Evolutionary conservation across 495 filamentous ascomycete genomes (phyloP), one percentile per base, ranked within the genome.

Genomic region (Arthonia radiata): DNA sequence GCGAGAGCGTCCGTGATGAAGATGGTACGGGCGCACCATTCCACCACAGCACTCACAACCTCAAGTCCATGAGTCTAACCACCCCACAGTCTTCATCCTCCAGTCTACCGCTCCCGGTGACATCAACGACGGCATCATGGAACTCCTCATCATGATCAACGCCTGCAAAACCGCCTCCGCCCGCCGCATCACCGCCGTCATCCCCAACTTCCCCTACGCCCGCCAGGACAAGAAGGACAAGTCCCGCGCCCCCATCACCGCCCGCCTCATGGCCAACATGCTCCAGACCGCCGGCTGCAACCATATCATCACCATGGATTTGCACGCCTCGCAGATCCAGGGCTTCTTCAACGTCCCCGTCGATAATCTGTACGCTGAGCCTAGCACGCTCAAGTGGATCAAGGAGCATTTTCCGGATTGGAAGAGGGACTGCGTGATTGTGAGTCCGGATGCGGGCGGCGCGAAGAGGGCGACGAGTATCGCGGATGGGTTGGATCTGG

Each of bases 221-320:
- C 77, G 86, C 15, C 86, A 97, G 52, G 86, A 97, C 56, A 97
- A 97, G 59, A 97, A 97, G 51, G 86, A 94, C 52, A 90, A 92
- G 57, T 75, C 68, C 24, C 66, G 86, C 31, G 86, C 83, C 15
- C 81, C 82, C 9, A 81, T 80, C 37, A 80, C 72, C 25, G 86
- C 86, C 12, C 83, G 81, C 49, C 54, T 93, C 18, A 86, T 94
- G 53, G 86, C 86, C 15, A 97, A 93, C 48, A 93, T 93, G 81
- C 56, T 97, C 30, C 81, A 92, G 51, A 86, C 81, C 10, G 86
- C 86, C 13, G 86, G 86, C 28, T 66, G 56, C 40, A 78, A 78
- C 43, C 74, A 81, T 44, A 72, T 82, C 33, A 81, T 86, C 32
- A 86, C 77, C 13, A 82, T 56, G 69, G 78, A 86, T 42, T 49